Conservation (phyloP, 345 rosid species). For the Euphorbia pulcherrima region DNA sequence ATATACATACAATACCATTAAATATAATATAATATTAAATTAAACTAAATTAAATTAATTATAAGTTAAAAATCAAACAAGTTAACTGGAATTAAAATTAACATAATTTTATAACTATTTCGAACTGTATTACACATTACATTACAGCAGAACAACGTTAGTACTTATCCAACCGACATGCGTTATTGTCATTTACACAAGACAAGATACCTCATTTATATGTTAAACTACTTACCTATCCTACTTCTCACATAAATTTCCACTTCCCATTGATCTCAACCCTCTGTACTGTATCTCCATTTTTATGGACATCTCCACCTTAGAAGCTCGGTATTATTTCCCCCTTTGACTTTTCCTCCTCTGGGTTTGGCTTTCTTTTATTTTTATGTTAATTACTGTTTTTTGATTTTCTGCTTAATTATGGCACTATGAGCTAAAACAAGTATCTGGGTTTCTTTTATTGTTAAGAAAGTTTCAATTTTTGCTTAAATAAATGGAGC, state of each 20-base stretch:
- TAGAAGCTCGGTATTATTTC: constrained; percentile 27
- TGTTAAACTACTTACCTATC: background rate
- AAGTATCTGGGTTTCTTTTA: too few relatives aligned
- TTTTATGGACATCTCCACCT: constrained; percentile 21
- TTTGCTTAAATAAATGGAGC: too few relatives aligned
- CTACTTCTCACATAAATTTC: background rate
- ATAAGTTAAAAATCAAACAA: too few relatives aligned
- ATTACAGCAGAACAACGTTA: background rate
- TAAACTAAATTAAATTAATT: too few relatives aligned
- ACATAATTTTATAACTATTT: too few relatives aligned
- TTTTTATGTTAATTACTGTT: too few relatives aligned
- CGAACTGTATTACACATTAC: too few relatives aligned
- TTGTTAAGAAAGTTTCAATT: background rate
- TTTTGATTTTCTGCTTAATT: background rate
- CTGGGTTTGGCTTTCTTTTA: background rate
- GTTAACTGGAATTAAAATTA: too few relatives aligned
- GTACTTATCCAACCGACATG: constrained; percentile 12
- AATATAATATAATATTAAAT: too few relatives aligned
- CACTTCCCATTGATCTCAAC: background rate
- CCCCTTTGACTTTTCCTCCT: background rate
- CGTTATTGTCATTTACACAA: background rate
- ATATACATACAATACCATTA: too few relatives aligned
- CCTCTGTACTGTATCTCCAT: too few relatives aligned
- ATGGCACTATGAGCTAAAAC: background rate
- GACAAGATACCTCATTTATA: constrained; percentile 21